Evolutionary conservation across 1,139 yeast species (phyloP).

Genomic region (Sugiyamaella grinbergsii): DNA sequence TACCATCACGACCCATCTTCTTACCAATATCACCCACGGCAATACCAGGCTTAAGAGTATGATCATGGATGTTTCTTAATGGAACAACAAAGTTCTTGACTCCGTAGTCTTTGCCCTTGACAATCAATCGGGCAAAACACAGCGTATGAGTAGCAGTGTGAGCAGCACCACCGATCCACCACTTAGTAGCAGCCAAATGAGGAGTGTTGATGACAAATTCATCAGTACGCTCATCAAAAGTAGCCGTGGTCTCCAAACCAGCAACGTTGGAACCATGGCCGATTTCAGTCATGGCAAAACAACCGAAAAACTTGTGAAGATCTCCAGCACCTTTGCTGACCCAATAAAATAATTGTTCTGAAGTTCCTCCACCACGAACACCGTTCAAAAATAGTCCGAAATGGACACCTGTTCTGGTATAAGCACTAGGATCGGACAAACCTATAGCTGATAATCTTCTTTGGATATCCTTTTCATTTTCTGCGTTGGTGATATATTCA

Average conservation of each 20-base stretch:
- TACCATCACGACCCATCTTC: conserved; percentile 81
- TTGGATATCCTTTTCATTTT: conserved; percentile 44
- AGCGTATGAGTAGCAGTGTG: conserved; percentile 86
- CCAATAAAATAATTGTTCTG: conserved; percentile 66
- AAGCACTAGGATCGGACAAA: conserved; percentile 58
- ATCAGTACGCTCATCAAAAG: conserved; percentile 65
- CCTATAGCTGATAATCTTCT: conserved; percentile 48
- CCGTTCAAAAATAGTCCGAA: conserved; percentile 70
- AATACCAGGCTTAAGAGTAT: conserved; percentile 74
- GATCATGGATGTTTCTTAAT: conserved; percentile 66
- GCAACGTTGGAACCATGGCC: conserved; percentile 96
- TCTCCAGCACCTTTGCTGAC: conserved; percentile 66
- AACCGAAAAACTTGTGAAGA: conserved; percentile 74
- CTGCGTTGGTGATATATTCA: conserved; percentile 50
- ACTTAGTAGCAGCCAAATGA: conserved; percentile 61
- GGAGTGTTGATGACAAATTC: conserved; percentile 82
- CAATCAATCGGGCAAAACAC: conserved; percentile 78
- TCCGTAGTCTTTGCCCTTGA: conserved; percentile 82
- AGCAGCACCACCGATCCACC: conserved; percentile 99
- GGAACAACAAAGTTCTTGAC: conserved; percentile 92
- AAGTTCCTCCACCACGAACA: conserved; percentile 72
- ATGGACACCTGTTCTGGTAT: conserved; percentile 72
- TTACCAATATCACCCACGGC: conserved; percentile 89
- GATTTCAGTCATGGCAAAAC: conserved; percentile 92
- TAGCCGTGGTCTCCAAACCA: conserved; percentile 91